phyloP scores from a whole-genome alignment of 2,329 filamentous ascomycete genomes.

The Ceratocystis papillata region DNA sequence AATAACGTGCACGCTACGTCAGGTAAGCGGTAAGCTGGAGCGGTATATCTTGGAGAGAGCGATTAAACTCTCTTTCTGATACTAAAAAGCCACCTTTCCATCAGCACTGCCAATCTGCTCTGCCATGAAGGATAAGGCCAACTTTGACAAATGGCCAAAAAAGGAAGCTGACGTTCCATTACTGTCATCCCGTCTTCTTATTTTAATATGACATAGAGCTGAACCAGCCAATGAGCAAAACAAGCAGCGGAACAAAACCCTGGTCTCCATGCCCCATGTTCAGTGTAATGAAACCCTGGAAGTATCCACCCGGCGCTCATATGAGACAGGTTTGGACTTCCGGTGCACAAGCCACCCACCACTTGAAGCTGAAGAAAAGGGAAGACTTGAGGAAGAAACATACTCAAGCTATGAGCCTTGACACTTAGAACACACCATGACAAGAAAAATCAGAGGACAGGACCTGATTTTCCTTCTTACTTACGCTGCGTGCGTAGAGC shows the following conservation, averaged over 20 bases:
- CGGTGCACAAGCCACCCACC: not conserved
- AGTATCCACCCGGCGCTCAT: not conserved
- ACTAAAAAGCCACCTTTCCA: not conserved
- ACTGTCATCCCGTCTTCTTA: slow-evolving; percentile 4
- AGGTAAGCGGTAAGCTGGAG: too few species aligned
- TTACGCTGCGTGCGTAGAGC: too few species aligned
- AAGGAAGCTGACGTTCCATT: not conserved
- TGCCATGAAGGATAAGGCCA: not conserved
- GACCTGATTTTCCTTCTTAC: too few species aligned
- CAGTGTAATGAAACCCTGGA: not conserved
- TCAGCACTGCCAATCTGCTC: not conserved
- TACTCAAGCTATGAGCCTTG: not conserved
- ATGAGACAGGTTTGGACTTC: slow-evolving; percentile 1
- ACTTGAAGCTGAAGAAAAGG: not conserved
- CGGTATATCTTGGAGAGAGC: not conserved
- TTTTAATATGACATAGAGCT: not conserved
- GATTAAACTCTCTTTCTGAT: not conserved
- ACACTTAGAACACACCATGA: not conserved
- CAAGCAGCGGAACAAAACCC: slow-evolving; percentile 1
- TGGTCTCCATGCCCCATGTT: not conserved
- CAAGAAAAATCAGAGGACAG: too few species aligned
- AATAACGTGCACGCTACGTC: not conserved
- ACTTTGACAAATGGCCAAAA: not conserved
- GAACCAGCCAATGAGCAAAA: not conserved
- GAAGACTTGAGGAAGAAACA: not conserved